These are phyloP conservation scores for Cladosporium sp. DNA, from an alignment of 2,329 filamentous ascomycete species.

Conservation along the genomic window DNA sequence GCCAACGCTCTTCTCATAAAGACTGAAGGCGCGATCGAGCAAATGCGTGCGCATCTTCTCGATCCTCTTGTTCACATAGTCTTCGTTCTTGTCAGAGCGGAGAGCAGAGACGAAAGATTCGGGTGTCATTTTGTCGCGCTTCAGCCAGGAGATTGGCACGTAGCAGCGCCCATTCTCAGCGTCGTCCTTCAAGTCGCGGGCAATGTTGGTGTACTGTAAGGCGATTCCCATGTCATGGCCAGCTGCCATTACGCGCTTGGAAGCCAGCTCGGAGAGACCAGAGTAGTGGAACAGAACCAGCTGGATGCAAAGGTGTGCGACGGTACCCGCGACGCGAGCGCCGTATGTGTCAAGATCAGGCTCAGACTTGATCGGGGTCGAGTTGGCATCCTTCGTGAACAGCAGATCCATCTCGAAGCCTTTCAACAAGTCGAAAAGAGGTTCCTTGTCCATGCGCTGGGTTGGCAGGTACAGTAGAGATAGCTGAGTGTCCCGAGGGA, in stretches of 20 bases:
- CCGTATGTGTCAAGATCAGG: constrained; percentile 63
- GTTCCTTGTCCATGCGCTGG: constrained; percentile 55
- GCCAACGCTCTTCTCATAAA: constrained; percentile 56
- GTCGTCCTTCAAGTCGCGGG: constrained; percentile 69
- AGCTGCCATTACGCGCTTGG: constrained; percentile 53
- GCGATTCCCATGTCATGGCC: constrained; percentile 69
- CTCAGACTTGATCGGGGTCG: constrained; percentile 58
- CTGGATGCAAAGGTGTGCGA: constrained; percentile 67
- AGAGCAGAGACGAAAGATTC: constrained; percentile 52
- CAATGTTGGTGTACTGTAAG: constrained; percentile 76
- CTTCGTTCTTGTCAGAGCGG: constrained; percentile 22
- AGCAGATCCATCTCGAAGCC: constrained; percentile 69
- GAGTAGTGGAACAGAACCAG: constrained; percentile 63
- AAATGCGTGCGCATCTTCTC: constrained; percentile 55
- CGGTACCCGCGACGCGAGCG: constrained; percentile 69
- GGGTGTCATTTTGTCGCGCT: constrained; percentile 56
- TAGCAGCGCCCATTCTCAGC: constrained; percentile 67
- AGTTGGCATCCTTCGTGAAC: constrained; percentile 44
- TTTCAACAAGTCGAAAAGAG: constrained; percentile 63
- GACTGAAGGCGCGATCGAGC: constrained; percentile 60
- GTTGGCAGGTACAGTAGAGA: constrained; percentile 62
- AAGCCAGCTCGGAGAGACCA: constrained; percentile 32
- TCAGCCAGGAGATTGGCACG: constrained; percentile 64
- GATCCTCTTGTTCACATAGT: constrained; percentile 50
- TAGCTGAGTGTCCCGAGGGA: constrained; percentile 54